A percentile compares a stretch with the other conserved stretches of the same genome.
Evolutionary conservation across 1,284 basidiomycete species (phyloP).

Genomic region (Marasmius sp.): DNA sequence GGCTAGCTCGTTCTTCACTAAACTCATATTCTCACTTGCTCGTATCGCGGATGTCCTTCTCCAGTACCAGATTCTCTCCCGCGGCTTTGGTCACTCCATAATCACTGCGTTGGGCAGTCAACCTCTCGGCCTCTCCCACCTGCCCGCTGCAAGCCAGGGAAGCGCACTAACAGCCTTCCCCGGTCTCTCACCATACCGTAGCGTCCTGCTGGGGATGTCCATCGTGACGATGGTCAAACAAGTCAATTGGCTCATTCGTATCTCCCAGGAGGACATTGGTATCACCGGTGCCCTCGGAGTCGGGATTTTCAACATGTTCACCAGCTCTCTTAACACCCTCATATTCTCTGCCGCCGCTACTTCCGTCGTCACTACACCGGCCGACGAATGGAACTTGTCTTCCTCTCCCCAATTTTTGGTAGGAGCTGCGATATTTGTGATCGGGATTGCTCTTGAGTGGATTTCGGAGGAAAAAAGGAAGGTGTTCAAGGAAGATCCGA

Average conservation of each 20-base stretch:
- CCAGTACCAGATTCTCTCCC: constrained; percentile 7
- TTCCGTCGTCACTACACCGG: not conserved
- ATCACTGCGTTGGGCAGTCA: constrained; percentile 1
- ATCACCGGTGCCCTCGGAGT: not conserved
- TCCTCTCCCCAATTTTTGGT: not conserved
- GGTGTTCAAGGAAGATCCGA: constrained; percentile 20
- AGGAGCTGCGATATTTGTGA: constrained; percentile 12
- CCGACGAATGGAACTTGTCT: not conserved
- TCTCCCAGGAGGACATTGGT: constrained; percentile 1
- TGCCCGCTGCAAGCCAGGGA: not conserved
- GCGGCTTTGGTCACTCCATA: not conserved
- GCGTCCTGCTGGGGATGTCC: constrained; percentile 6
- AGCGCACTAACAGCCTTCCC: not conserved
- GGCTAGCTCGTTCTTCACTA: not conserved
- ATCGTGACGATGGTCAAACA: constrained; percentile 7
- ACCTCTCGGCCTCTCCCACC: not conserved
- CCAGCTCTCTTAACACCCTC: constrained; percentile 1
- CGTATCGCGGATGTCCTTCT: constrained; percentile 3
- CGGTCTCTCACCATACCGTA: constrained; percentile 7
- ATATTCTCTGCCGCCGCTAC: constrained; percentile 4
- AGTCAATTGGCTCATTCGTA: not conserved
- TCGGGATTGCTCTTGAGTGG: constrained; percentile 18
- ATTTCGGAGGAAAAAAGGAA: constrained; percentile 18
- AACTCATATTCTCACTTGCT: not conserved
- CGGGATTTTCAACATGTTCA: not conserved